phyloP scores from a whole-genome alignment of 148 eudicot species.

The Limonium bicolor region DNA sequence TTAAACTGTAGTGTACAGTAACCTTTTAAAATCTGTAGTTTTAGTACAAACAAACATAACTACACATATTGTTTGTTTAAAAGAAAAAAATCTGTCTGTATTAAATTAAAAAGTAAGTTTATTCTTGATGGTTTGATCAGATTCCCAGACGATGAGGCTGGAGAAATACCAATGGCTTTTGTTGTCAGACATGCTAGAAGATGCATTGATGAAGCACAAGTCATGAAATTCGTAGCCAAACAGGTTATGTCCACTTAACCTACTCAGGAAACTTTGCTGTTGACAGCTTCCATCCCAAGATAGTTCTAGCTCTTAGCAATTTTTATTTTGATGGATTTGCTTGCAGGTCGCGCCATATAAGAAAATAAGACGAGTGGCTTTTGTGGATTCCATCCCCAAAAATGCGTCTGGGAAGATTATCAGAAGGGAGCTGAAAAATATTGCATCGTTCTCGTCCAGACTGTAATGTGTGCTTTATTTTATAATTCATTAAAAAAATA shows the following conservation, averaged over 20 bases:
- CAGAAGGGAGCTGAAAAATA: neutral
- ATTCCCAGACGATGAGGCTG: conserved; percentile 29
- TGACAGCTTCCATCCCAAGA: too few relatives aligned
- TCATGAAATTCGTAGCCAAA: conserved; percentile 20
- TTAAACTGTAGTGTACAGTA: too few relatives aligned
- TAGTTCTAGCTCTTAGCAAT: neutral
- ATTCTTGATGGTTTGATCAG: too few relatives aligned
- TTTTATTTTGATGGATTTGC: neutral
- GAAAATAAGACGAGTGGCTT: neutral
- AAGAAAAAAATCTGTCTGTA: too few relatives aligned
- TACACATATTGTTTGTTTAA: too few relatives aligned
- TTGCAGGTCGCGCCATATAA: neutral
- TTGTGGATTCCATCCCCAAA: neutral
- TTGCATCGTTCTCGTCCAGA: neutral
- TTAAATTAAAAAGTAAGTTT: too few relatives aligned
- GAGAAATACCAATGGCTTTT: conserved; percentile 22
- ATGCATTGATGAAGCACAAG: conserved; percentile 4
- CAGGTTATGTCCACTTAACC: conserved; percentile 5
- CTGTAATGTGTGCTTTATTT: too few relatives aligned
- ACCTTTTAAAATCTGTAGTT: too few relatives aligned
- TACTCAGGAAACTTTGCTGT: neutral
- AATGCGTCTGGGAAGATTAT: neutral
- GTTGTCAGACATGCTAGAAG: conserved; percentile 22
- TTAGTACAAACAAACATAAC: too few relatives aligned
- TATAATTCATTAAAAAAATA: too few relatives aligned